Evolutionary conservation across 2,329 filamentous ascomycete genomes (phyloP), one percentile per base, ranked within the genome.

Genomic region (Colletotrichum cereale): DNA sequence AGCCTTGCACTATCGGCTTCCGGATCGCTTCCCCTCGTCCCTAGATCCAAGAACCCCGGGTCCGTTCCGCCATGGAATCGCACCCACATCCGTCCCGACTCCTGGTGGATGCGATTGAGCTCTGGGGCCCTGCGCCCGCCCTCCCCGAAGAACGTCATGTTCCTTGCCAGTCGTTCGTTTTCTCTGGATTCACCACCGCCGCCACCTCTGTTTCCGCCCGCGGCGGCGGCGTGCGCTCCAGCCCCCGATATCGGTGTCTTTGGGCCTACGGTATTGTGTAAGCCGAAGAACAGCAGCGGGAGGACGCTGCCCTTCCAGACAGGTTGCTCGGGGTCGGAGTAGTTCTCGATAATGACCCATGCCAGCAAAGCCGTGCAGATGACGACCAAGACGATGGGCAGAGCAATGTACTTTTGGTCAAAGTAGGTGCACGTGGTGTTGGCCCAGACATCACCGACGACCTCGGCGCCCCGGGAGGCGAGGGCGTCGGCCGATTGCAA

Each of bases 281-380:
- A 12, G 0, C 68, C 68, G 24, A 71, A 71, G 29, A 71, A 67
- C 11, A 71, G 50, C 14, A 71, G 29, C 42, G 68, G 68, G 1
- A 71, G 58, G 36, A 71, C 68, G 52, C 52, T 71, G 36, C 68
- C 68, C 52, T 71, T 71, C 68, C 68, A 71, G 10, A 71, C 64
- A 5, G 68, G 68, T 18, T 71, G 68, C 38, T 67, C 68, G 18
- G 68, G 68, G 29, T 71, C 64, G n/a, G 26, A 44, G 42, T 71
- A 62, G 42, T 71, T 71, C 18, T 57, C 67, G n/a, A 62, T 14
- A 11, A 71, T 62, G 50, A 71, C 56, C 57, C 64, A 62, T 31
- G 40, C 67, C 16, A 71, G 42, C 6, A 71, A 57, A 2, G 62
- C n/a, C 21, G 57, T 64, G 50, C 68, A 71, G 24, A 42, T 21